Evolutionary conservation across 108 stramenopile genomes (phyloP), one percentile per base, ranked within the genome.

Genomic region (Discostella stelligeroides): DNA sequence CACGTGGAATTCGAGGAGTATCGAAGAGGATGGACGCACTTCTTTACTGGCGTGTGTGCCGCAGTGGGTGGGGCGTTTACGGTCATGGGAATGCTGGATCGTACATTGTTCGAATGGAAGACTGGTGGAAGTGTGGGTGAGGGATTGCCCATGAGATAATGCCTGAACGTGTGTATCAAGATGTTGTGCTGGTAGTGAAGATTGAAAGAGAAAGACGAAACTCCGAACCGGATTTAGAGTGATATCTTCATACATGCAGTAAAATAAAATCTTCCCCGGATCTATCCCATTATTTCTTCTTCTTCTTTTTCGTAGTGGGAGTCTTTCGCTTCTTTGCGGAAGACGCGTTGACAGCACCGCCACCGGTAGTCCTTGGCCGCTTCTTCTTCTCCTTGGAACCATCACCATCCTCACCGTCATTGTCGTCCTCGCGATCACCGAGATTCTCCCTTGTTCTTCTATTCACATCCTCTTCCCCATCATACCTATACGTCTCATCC

Each of bases 1-100:
- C 96, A 97, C 66, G 96, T 96, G 9, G 82, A 90, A 47, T 88
- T 98, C 63, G 94, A 97, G 70, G 97, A 94, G 54, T 89, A 86
- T 67, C 81, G 87, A 29, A 70, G 82, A 48, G 95, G 97, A 60
- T 91, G 91, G 80, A 67, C 91, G 7, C 84, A 84, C 14, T 92
- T 95, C 70, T 86, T 92, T 50, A 95, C 94, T 8, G 88, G 88
- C 10, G 91, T 91, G 9, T 90, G 89, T 82, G 94, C 94, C 41
- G 85, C 92, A 23, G 88, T 95, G 2, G 94, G 94, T 15, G 94
- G 94, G 13, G 94, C 90, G 0, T 90, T 95, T 27, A 89, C 94
- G n/a, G 82, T 87, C 64, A 85, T 89, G 84, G 89, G 91, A 23
- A 77, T 92, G 80, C 28, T 92, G 23, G 94, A 95, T 82, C 83